Conservation (phyloP, 2,329 filamentous ascomycete genomes). For the Ceratocystis variospora region DNA sequence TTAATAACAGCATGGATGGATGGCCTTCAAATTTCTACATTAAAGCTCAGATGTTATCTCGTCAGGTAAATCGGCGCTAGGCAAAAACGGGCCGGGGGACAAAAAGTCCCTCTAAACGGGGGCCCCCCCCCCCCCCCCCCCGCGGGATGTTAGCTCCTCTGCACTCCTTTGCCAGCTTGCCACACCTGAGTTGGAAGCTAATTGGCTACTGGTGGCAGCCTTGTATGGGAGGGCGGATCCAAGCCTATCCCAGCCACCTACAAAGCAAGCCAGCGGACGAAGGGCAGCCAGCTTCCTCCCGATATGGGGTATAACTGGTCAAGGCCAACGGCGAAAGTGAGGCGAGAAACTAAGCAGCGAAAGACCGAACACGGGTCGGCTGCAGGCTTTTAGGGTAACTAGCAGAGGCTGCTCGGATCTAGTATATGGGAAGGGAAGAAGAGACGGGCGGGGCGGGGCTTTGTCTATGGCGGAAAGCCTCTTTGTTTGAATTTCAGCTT, state of each 20-base stretch:
- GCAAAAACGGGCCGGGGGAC: neutral
- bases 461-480: too few relatives aligned
- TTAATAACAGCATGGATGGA: too few relatives aligned
- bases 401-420: too few relatives aligned
- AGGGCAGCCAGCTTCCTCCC: neutral
- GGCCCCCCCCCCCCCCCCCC: neutral
- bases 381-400: too few relatives aligned
- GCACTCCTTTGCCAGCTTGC: neutral
- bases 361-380: neutral
- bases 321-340: neutral
- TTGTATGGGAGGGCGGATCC: neutral
- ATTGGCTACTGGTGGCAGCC: neutral
- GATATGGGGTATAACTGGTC: neutral
- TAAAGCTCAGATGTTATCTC: neutral
- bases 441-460: too few relatives aligned
- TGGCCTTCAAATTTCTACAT: neutral
- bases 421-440: too few relatives aligned
- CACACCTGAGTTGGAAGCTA: neutral
- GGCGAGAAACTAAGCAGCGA: neutral
- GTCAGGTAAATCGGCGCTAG: neutral
- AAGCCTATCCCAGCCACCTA: conserved; percentile 5
- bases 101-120: neutral
- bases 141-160: neutral
- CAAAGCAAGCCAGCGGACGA: neutral
- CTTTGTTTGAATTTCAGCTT: too few relatives aligned